A percentile compares a stretch with the other conserved stretches of the same genome.
Conservation (phyloP, 2,329 filamentous ascomycete species). For the Reticulascus tulasneorum region DNA sequence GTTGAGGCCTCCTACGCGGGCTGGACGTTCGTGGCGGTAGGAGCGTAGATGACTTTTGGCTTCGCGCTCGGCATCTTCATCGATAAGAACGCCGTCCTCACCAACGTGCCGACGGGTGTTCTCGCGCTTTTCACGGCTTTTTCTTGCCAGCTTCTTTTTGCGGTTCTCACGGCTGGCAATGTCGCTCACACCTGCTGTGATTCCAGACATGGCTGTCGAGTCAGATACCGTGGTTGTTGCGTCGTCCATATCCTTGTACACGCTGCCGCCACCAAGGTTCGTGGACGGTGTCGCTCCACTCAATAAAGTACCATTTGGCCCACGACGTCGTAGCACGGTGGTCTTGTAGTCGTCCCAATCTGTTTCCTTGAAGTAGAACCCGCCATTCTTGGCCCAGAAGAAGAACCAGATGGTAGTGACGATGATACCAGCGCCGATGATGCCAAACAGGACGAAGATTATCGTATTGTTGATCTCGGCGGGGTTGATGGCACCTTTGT, state of each 20-base stretch:
- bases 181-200: constrained; percentile 56
- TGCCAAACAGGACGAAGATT: constrained; percentile 80
- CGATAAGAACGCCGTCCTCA: constrained; percentile 50
- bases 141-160: constrained; percentile 48
- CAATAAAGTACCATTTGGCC: constrained; percentile 82
- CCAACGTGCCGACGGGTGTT: constrained; percentile 27
- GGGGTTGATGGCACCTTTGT: constrained; percentile 47
- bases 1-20: constrained; percentile 86
- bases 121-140: constrained; percentile 32
- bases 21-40: constrained; percentile 83
- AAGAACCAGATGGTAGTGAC: constrained; percentile 89
- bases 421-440: constrained; percentile 76
- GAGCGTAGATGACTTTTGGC: constrained; percentile 68
- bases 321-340: constrained; percentile 83
- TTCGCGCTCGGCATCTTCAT: constrained; percentile 59
- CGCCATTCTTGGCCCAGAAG: constrained; percentile 96
- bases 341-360: constrained; percentile 99
- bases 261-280: constrained; percentile 79
- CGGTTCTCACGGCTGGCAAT: constrained; percentile 52
- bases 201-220: constrained; percentile 44
- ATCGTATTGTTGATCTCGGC: constrained; percentile 61
- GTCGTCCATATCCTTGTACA: constrained; percentile 68
- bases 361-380: constrained; percentile 76
- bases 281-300: constrained; percentile 80
- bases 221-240: constrained; percentile 42